These are phyloP conservation scores for Ogataea wickerhamii DNA, from an alignment of 805 yeast species.

Conservation along the genomic window DNA sequence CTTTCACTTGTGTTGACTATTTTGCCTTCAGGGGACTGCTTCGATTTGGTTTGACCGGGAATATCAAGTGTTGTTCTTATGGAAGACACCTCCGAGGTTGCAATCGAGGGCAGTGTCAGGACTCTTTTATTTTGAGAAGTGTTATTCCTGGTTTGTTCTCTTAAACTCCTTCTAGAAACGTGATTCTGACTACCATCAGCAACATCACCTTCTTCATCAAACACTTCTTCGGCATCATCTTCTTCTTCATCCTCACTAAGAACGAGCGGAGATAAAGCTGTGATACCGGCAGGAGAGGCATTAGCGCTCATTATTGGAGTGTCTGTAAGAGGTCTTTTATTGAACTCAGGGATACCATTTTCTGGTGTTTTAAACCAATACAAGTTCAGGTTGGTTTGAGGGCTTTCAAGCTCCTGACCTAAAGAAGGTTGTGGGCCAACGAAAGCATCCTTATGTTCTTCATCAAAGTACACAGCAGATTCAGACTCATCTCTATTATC, in stretches of 20 bases:
- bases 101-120: conserved; percentile 2
- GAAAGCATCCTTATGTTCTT: conserved; percentile 7
- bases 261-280: conserved; percentile 23
- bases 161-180: conserved; percentile 6
- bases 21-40: conserved; percentile 71
- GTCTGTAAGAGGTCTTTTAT: conserved; percentile 69
- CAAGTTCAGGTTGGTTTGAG: conserved; percentile 4
- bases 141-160: conserved; percentile 26
- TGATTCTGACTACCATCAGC: too few species aligned
- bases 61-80: conserved; percentile 72
- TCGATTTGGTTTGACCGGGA: conserved; percentile 85
- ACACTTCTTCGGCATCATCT: conserved; percentile 16
- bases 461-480: conserved; percentile 24
- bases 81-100: not conserved
- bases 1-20: conserved; percentile 59
- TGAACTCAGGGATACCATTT: conserved; percentile 48
- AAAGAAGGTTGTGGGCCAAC: not conserved
- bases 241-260: conserved; percentile 29
- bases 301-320: conserved; percentile 63
- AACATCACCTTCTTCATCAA: conserved; percentile 8
- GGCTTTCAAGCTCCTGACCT: not conserved
- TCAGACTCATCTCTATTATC: conserved; percentile 12
- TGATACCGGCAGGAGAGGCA: conserved; percentile 45
- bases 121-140: conserved; percentile 22
- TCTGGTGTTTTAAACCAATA: conserved; percentile 6